These are phyloP conservation scores for Austroboletus festivus DNA, from an alignment of 768 basidiomycete genomes.

Conservation along the genomic window DNA sequence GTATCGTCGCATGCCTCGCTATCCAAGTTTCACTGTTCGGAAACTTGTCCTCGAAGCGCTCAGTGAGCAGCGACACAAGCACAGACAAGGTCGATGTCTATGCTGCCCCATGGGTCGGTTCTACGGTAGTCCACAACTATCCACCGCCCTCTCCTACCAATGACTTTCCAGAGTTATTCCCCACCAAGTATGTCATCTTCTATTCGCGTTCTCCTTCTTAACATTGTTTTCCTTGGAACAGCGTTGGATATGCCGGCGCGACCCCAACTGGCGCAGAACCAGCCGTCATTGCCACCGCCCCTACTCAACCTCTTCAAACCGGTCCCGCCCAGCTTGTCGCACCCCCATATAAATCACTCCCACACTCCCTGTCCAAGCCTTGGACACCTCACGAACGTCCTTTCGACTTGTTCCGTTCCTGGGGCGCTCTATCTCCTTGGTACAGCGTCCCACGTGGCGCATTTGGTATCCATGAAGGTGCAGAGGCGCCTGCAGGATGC, in stretches of 20 bases:
- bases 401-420: constrained; percentile 71
- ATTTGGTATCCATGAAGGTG: constrained; percentile 72
- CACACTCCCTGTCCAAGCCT: constrained; percentile 8
- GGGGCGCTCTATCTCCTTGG: constrained; percentile 89
- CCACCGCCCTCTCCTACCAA: constrained; percentile 78
- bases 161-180: constrained; percentile 67
- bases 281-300: constrained; percentile 68
- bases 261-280: constrained; percentile 82
- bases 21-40: constrained; percentile 43
- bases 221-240: background rate
- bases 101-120: constrained; percentile 69
- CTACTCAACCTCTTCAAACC: constrained; percentile 74
- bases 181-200: constrained; percentile 41
- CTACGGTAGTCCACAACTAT: constrained; percentile 63
- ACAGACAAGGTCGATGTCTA: constrained; percentile 32
- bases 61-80: background rate
- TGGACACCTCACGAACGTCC: constrained; percentile 23
- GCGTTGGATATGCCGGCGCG: constrained; percentile 70
- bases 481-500: constrained; percentile 69
- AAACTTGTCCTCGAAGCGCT: too few species aligned
- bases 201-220: background rate
- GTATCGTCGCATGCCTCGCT: constrained; percentile 47
- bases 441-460: constrained; percentile 62
- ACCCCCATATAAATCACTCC: constrained; percentile 36
- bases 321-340: constrained; percentile 62